Evolutionary conservation across 2,329 filamentous ascomycete genomes (phyloP), one percentile per base, ranked within the genome.

Genomic region (Exophiala lecanii-corni): DNA sequence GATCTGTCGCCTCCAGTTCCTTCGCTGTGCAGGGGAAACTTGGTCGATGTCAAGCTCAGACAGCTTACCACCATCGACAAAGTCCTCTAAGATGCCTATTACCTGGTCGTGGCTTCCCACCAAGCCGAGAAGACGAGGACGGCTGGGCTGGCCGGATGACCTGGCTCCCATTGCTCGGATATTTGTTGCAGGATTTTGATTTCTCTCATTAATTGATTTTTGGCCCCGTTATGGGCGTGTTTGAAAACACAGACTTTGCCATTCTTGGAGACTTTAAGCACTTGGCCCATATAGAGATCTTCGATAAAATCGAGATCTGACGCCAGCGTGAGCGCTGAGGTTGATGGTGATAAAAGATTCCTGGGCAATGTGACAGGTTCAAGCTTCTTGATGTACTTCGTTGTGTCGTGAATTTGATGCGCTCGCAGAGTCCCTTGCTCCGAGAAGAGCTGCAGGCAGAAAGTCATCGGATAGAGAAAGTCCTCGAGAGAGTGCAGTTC

Each of bases 1-100:
- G 26, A 53, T 36, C 21, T 55, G 49, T 26, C 36, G 25, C 5
- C 31, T 16, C 45, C 45, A 55, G 43, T 47, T 49, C 3, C n/a
- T 10, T 9, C 33, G 18, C 17, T 43, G 31, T 4, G 40, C 13
- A 6, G 32, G 13, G 16, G 23, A 18, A 10, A 13, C 19, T 25
- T 36, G 9, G 21, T 43, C 26, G 13, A 39, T 25, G 13, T 33
- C 23, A 39, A 39, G 12, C 17, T 33, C 35, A 30, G 5, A 16
- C 12, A 45, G 36, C 9, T 39, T 40, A 12, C 17, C 26, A n/a
- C 42, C 42, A 39, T 40, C 36, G 21, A 45, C 26, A 39, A 45
- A 45, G 13, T 39, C 32, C 36, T 45, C 42, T 16, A 45, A 26
- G 3, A 45, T 32, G n/a, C 42, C 42, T 34, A 45, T 33, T 10